Base-by-base conservation (phyloP, 345 rosid genomes). In the Combretum micranthum region DNA sequence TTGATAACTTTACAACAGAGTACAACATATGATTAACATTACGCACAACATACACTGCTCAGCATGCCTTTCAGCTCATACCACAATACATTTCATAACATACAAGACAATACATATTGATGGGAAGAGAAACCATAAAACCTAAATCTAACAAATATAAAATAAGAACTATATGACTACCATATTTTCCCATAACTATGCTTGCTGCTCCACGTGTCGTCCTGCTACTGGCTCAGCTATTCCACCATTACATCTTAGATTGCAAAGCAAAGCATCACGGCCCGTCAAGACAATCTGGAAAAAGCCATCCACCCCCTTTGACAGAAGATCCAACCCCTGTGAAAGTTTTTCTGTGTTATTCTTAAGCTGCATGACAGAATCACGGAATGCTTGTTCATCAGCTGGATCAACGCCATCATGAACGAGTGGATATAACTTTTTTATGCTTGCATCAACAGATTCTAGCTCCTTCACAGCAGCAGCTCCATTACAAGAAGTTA, bases 211-310 rank as follows among this genome's bases (percentile, higher is more conserved):
- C 57, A 62, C 68, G 19, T 64, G 61, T 70, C 53, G 68, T 25
- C 80, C 73, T 53, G 46, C 13, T 61, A 37, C 56, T 37, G 60
- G 18, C 52, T 71, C 75, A 57, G 77, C 53, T 56, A 25, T 46
- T 20, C 69, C 59, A 59, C 70, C 76, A 55, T 66, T 66, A 15
- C 64, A 69, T 67, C 97, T 83, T 44, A 93, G 80, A 65, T 76
- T 83, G 80, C 88, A 70, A 12, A 93, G 91, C 80, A 92, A 75
- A 18, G 90, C 90, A 72, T 93, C 95, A 0, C 97, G 88, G 22
- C 92, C 96, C 0, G 72, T 61, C 63, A 93, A 69, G 64, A 82
- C 80, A 76, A 87, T 66, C 65, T 87, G 87, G 63, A 89, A 93
- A 73, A 89, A 93, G 60, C 68, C 64, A 60, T 93, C 97, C 50